phyloP scores from a whole-genome alignment of 441 rosid genomes.

The Populus hybrid region DNA sequence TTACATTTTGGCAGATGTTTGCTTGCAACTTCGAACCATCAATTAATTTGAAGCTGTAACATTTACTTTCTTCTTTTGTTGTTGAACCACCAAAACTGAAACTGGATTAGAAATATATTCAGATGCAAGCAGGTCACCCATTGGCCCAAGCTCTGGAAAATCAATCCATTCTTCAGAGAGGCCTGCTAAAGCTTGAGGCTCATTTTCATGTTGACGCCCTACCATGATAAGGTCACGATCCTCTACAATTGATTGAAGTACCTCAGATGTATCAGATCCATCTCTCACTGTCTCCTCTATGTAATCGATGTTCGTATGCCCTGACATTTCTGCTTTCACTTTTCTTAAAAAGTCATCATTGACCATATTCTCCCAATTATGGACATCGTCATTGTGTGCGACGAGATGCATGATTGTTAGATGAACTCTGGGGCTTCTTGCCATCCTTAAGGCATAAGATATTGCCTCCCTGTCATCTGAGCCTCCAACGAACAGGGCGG shows the following conservation, averaged over 20 bases:
- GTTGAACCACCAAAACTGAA: slow-evolving; percentile 36
- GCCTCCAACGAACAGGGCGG: slow-evolving; percentile 29
- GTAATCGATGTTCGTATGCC: slow-evolving; percentile 11
- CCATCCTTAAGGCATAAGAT: slow-evolving; percentile 31
- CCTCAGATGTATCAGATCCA: slow-evolving; percentile 29
- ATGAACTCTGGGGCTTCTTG: slow-evolving; percentile 12
- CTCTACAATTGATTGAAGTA: slow-evolving; percentile 10
- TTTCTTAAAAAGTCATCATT: slow-evolving; percentile 12
- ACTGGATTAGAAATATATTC: slow-evolving; percentile 13
- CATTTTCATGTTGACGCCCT: background rate
- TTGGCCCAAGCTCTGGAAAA: slow-evolving; percentile 37
- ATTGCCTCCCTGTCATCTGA: slow-evolving; percentile 38
- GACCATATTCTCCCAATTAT: slow-evolving; percentile 18
- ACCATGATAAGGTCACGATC: too few species aligned
- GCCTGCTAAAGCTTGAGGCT: slow-evolving; percentile 24
- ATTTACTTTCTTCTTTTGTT: background rate
- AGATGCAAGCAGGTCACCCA: slow-evolving; percentile 38
- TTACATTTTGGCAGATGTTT: too few species aligned
- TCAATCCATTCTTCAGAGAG: slow-evolving; percentile 32
- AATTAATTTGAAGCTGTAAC: too few species aligned
- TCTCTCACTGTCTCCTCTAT: slow-evolving; percentile 33
- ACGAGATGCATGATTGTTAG: slow-evolving; percentile 25
- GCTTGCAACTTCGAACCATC: too few species aligned
- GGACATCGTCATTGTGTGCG: background rate
- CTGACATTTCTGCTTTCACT: slow-evolving; percentile 9